Evolutionary conservation across 2,329 filamentous ascomycete species (phyloP), one percentile per base, ranked within the genome.

Genomic region (Mycosphaerella sp.): DNA sequence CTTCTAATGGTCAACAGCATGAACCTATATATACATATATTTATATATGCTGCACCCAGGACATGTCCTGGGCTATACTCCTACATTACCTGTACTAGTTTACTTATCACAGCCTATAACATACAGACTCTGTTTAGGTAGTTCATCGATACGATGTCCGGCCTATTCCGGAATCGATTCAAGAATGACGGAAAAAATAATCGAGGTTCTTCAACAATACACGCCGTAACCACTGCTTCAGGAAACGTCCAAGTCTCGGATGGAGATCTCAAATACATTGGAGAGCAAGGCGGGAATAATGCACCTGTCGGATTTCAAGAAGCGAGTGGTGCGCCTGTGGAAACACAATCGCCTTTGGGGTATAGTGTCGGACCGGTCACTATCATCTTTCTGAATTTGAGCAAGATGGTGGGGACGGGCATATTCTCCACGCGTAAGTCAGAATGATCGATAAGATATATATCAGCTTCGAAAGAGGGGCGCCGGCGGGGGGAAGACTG

Each of bases 241-340:
- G 54, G 52, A 14, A 49, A 48, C 27, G 39, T 53, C 6, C 37
- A 53, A 44, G 56, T 57, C 30, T 49, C 54, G 3, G 69, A 72
- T 51, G 73, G 74, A 3, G 67, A 68, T 46, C 65, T 75, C 13
- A 67, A 72, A 8, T 77, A 71, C 53, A 68, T 71, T 9, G 62
- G 63, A 53, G 71, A 66, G 55, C 66, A 66, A 55, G 75, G 72
- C 1, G 75, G 72, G 3, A 83, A 83, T 57, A 73, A 71, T 13
- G 69, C 73, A 4, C 66, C 71, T 42, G 66, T 71, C 1, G 74
- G 76, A 0, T 82, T 81, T 57, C 80, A 84, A 59, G 81, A 84
- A 61, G 79, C 78, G 0, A 73, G 73, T 6, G 81, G 81, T 34
- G 81, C 81, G 0, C 81, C 81, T 0, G 78, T 84, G 3, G 81